Percentiles rank a stretch among this genome's conserved stretches.
These are phyloP conservation scores for Clitopilus hobsonii DNA, from an alignment of 768 basidiomycete genomes.

Conservation along the genomic window DNA sequence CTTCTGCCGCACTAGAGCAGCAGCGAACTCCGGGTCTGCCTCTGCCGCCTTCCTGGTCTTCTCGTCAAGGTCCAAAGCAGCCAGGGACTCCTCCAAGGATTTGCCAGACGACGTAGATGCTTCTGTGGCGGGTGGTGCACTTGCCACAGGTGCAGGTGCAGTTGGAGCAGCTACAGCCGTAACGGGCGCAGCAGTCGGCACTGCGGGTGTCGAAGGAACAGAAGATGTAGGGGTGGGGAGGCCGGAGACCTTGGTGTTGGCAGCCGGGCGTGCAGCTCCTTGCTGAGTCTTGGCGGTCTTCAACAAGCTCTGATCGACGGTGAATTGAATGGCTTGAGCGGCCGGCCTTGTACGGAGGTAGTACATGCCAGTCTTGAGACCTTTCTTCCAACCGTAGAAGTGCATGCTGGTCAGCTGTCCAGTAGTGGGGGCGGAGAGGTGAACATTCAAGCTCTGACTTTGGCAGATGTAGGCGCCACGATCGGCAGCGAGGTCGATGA, in stretches of 20 bases:
- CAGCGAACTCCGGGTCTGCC: constrained; percentile 70
- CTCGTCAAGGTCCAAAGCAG: constrained; percentile 40
- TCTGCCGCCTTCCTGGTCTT: constrained; percentile 50
- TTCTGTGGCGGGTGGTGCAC: constrained; percentile 11
- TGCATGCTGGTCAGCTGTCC: constrained; percentile 96
- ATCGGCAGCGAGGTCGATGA: constrained; percentile 97
- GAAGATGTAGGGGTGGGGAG: constrained; percentile 28
- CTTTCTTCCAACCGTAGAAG: constrained; percentile 99
- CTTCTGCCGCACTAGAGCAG: constrained; percentile 65
- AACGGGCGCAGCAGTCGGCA: constrained; percentile 15
- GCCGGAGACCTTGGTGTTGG: constrained; percentile 15
- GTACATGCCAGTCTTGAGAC: constrained; percentile 98
- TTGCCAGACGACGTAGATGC: constrained; percentile 20
- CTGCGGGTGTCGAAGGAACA: constrained; percentile 21
- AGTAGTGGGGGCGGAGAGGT: constrained; percentile 81
- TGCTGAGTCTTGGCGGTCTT: constrained; percentile 55
- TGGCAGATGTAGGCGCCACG: constrained; percentile 98
- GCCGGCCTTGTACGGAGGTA: constrained; percentile 94
- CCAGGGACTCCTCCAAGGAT: constrained; percentile 19
- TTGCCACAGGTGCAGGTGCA: constrained; percentile 5
- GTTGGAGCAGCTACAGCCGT: constrained; percentile 6
- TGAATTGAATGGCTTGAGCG: constrained; percentile 96
- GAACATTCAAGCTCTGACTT: constrained; percentile 91
- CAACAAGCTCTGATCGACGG: constrained; percentile 79
- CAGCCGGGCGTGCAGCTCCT: constrained; percentile 18